phyloP scores from a whole-genome alignment of 2,329 filamentous ascomycete genomes.

The Xylogone sp. region DNA sequence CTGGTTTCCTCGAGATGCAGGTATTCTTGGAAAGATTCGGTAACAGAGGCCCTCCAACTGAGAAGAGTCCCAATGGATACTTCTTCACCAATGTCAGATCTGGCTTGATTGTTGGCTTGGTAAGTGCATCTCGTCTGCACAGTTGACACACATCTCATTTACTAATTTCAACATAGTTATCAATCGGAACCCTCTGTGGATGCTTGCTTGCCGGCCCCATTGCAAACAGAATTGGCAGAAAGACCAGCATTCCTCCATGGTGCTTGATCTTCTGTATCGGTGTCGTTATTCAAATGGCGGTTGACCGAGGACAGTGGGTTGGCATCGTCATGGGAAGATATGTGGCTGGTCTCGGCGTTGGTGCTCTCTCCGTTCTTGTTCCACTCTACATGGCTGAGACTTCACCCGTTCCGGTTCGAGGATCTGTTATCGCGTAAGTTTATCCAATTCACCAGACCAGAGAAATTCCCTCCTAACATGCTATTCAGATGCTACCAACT shows the following conservation, averaged over 20 bases:
- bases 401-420: slow-evolving; percentile 58
- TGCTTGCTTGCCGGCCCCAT: slow-evolving; percentile 71
- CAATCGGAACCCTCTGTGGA: slow-evolving; percentile 76
- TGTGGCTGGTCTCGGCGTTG: slow-evolving; percentile 64
- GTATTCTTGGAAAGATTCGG: slow-evolving; percentile 55
- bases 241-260: slow-evolving; percentile 48
- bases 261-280: slow-evolving; percentile 60
- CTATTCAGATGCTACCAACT: slow-evolving; percentile 61
- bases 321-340: slow-evolving; percentile 61
- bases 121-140: slow-evolving; percentile 17
- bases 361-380: slow-evolving; percentile 61
- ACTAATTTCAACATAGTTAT: slow-evolving; percentile 54
- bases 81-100: slow-evolving; percentile 56
- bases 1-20: slow-evolving; percentile 56
- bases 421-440: slow-evolving; percentile 52
- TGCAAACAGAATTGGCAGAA: slow-evolving; percentile 59
- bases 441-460: neutral
- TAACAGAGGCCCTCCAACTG: slow-evolving; percentile 18
- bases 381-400: slow-evolving; percentile 67
- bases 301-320: slow-evolving; percentile 53
- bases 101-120: slow-evolving; percentile 59
- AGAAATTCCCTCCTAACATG: neutral
- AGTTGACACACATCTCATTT: too few species aligned
- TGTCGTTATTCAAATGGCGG: slow-evolving; percentile 61
- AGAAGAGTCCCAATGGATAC: slow-evolving; percentile 19